phyloP scores from a whole-genome alignment of 257 asterid species.

The Solanum habrochaites region DNA sequence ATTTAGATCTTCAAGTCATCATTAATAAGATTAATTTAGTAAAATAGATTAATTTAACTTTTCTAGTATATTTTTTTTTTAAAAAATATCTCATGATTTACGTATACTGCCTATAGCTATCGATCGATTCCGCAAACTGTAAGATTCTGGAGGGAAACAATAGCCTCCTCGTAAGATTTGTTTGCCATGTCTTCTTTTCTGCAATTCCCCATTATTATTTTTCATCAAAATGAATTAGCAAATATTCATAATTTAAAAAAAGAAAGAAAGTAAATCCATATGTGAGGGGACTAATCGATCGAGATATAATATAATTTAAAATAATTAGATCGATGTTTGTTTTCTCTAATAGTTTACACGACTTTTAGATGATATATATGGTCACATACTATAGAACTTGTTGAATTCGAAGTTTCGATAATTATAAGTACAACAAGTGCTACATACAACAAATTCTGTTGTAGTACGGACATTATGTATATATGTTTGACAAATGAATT shows the following conservation, averaged over 20 bases:
- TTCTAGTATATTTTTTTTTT: no score
- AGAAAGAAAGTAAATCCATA: background rate
- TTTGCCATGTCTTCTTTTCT: constrained; percentile 78
- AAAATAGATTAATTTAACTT: no score
- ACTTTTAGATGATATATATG: background rate
- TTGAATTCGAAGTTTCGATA: no score
- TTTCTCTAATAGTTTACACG: background rate
- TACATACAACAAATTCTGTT: no score
- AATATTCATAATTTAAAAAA: background rate
- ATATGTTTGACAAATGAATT: no score
- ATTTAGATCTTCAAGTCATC: no score
- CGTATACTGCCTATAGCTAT: background rate
- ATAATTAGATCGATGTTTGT: background rate
- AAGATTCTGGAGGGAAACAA: constrained; percentile 59
- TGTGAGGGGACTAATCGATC: background rate
- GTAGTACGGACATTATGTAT: no score
- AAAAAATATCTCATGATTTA: background rate
- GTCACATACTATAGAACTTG: background rate
- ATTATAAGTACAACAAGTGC: no score
- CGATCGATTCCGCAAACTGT: constrained; percentile 29
- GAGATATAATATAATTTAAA: background rate
- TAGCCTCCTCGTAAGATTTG: constrained; percentile 62
- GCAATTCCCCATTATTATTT: constrained; percentile 12
- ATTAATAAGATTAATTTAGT: no score
- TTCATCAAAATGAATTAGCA: background rate